Conservation (phyloP, 768 basidiomycete genomes). For the Lactifluus rugatus region DNA sequence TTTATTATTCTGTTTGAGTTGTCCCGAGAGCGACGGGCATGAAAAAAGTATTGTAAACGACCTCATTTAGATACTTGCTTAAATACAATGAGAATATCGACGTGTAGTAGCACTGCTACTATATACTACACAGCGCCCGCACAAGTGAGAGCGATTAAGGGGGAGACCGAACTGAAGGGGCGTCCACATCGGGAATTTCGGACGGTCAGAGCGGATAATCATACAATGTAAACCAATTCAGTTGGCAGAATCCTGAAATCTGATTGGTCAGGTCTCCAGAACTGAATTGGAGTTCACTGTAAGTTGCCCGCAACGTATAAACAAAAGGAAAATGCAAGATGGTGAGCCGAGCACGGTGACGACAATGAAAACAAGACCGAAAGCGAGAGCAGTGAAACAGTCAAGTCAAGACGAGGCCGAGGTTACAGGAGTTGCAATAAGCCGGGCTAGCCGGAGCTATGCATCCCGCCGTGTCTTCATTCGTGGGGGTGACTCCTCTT, state of each 20-base stretch:
- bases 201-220: background rate
- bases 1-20: background rate
- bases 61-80: slow-evolving; percentile 3
- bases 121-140: slow-evolving; percentile 9
- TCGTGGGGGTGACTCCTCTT: background rate
- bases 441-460: background rate
- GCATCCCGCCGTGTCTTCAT: background rate
- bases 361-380: background rate
- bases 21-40: background rate
- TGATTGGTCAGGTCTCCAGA: too few relatives aligned
- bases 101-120: background rate
- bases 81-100: slow-evolving; percentile 7
- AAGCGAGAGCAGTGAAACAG: background rate
- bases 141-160: slow-evolving; percentile 5
- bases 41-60: background rate
- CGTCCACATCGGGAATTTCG: background rate
- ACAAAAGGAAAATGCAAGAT: background rate
- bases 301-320: background rate
- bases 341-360: background rate
- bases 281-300: too few relatives aligned
- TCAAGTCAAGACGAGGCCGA: background rate
- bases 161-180: background rate
- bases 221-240: too few relatives aligned
- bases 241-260: too few relatives aligned
- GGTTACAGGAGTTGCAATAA: background rate